Base-by-base conservation (phyloP, 2,329 filamentous ascomycete genomes). In the Verticillium nonalfalfae region DNA sequence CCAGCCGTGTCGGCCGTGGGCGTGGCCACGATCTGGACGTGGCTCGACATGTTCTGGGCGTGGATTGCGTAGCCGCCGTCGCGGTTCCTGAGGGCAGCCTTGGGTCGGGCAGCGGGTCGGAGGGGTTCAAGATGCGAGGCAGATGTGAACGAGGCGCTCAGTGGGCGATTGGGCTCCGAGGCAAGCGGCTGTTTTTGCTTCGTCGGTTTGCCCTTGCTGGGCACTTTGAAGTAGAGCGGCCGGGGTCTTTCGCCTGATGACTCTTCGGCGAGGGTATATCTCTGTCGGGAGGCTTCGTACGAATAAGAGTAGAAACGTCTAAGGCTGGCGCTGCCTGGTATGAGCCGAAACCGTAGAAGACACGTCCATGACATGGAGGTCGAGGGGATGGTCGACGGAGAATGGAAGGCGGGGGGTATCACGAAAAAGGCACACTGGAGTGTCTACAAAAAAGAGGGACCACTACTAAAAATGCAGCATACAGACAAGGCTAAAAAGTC, bases 1-100 rank as follows among this genome's bases (percentile, higher is more conserved):
- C 94, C 94, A 1, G 88, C 85, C 21, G 93, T 97, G 75, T 99
- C 95, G 62, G 89, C 89, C 66, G 94, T 95, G 14, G 94, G 94
- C 62, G 90, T 90, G 18, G 88, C 90, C 64, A 94, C 74, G 68
- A 98, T 77, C 73, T 96, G 88, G 61, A 93, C 80, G 68, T 80
- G 86, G 71, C 83, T 89, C 68, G 87, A 82, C 93, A 97, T 97
- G 65, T 50, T 50, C 45, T 50, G 45, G 45, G 45, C 45, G 45
- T 21, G 45, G 18, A 50, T 18, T 50, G 45, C 45, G 18, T 21
- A 21, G n/a, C 45, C 45, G 45, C 45, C 45, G 45, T 50, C 45
- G 45, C 45, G 45, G 18, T 50, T 7, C 9, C 26, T 50, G 45
- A 50, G 45, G n/a, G 45, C 45, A 9, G n/a, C 45, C 45, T 21